Conservation (phyloP, 164 flowering plant species). For the Aristolochia californica region DNA sequence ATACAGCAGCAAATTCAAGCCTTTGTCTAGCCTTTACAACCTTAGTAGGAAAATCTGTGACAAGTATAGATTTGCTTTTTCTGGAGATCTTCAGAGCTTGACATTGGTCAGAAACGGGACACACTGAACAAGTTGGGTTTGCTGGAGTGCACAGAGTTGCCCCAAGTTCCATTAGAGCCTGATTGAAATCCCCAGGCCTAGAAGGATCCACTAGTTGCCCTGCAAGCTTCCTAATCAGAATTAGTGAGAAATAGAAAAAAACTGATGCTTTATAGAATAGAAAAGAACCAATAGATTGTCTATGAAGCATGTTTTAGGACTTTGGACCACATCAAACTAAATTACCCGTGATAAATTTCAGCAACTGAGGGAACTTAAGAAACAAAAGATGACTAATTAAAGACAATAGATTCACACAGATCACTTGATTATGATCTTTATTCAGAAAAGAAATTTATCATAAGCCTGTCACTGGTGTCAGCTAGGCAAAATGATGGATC, state of each 20-base stretch:
- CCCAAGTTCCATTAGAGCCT: slow-evolving; percentile 95
- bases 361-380: not conserved
- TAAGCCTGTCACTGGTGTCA: too few relatives aligned
- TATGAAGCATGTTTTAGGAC: not conserved
- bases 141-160: slow-evolving; percentile 66
- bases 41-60: slow-evolving; percentile 79
- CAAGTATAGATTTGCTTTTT: slow-evolving; percentile 22
- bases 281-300: not conserved
- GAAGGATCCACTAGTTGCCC: slow-evolving; percentile 78
- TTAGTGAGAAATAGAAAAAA: too few relatives aligned
- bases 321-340: too few relatives aligned
- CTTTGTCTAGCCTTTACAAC: slow-evolving; percentile 61
- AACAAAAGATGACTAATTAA: not conserved
- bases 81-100: slow-evolving; percentile 42
- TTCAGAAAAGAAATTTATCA: too few relatives aligned
- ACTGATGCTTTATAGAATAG: too few relatives aligned
- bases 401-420: too few relatives aligned
- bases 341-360: not conserved
- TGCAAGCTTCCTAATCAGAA: slow-evolving; percentile 56
- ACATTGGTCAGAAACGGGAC: slow-evolving; percentile 68
- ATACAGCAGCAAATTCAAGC: slow-evolving; percentile 65
- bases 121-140: slow-evolving; percentile 61
- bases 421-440: too few relatives aligned
- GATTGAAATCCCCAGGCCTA: slow-evolving; percentile 95
- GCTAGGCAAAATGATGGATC: too few relatives aligned